Evolutionary conservation across 116 monocot genomes (phyloP), one percentile per base, ranked within the genome.

Genomic region (Cymodocea nodosa): DNA sequence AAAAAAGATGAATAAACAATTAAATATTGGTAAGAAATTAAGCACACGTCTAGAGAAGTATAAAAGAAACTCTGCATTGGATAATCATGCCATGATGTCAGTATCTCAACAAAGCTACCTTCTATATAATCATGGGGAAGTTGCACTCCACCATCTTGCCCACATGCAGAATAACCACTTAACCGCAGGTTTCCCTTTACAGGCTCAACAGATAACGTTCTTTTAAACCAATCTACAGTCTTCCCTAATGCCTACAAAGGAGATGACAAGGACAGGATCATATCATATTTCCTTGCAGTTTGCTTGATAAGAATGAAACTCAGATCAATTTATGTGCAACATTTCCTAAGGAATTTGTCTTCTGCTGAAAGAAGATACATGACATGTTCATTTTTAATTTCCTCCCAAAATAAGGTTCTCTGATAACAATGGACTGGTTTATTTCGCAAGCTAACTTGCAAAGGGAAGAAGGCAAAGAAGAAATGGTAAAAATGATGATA

Each of bases 91-190:
- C 12, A 44, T 8, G 44, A 8, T 44, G 7, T 40, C 3, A 8
- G 8, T 30, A 30, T 30, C 3, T 1, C 30, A 44, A 44, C 7
- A 49, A 66, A 62, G 35, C 44, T 68, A 78, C 94, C 87, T 88
- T 98, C 90, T 39, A 98, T 71, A 67, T 98, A 98, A 71, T 88
- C 82, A 77, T 86, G 97, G 40, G 97, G 97, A 64, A 98, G 84
- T 62, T 98, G 97, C 24, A 98, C 97, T 4, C 97, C 97, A 62
- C 97, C 97, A 80, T 98, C 97, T 67, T 98, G 97, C 51, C 97
- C 97, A 81, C 97, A 98, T 30, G 97, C 97, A 75, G 97, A 98
- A 69, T 98, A 98, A 20, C 97, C 97, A 76, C 97, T 98, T 73
- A 98, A 72, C 23, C 92, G 66, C 80, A 98, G 70, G 74, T 89